Percentiles rank a stretch among this genome's conserved stretches.
These are phyloP conservation scores for Pichiaceae sp. DNA, from an alignment of 1,139 yeast genomes.

Conservation along the genomic window DNA sequence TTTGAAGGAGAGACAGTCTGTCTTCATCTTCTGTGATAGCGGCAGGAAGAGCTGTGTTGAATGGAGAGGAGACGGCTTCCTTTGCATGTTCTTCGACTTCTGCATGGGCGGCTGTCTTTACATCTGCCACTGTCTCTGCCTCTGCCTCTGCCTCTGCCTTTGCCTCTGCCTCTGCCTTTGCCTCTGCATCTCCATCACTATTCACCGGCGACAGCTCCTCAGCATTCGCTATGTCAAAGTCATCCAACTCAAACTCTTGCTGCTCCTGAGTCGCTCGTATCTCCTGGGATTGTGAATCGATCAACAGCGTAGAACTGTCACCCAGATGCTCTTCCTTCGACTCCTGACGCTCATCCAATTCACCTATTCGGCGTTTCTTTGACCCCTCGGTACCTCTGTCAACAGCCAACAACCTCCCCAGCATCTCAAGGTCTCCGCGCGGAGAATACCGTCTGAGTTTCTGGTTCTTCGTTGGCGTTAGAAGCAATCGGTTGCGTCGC, in stretches of 20 bases:
- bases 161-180: too few species aligned
- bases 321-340: background rate
- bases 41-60: background rate
- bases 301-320: slow-evolving; percentile 3
- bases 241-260: slow-evolving; percentile 4
- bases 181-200: slow-evolving; percentile 5
- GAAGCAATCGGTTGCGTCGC: slow-evolving; percentile 17
- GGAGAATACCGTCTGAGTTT: slow-evolving; percentile 22
- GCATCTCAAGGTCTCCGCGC: slow-evolving; percentile 18
- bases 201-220: slow-evolving; percentile 18
- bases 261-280: slow-evolving; percentile 8
- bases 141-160: too few species aligned
- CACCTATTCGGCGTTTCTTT: background rate
- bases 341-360: background rate
- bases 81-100: too few species aligned
- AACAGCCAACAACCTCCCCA: slow-evolving; percentile 20
- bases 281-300: slow-evolving; percentile 6
- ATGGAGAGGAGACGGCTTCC: too few species aligned
- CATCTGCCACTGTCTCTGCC: too few species aligned
- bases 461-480: slow-evolving; percentile 19
- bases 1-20: background rate
- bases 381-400: slow-evolving; percentile 9
- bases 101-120: too few species aligned
- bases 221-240: slow-evolving; percentile 23
- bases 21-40: background rate